These are phyloP conservation scores for Metschnikowia anglica DNA, from an alignment of 805 yeast species.

Conservation along the genomic window DNA sequence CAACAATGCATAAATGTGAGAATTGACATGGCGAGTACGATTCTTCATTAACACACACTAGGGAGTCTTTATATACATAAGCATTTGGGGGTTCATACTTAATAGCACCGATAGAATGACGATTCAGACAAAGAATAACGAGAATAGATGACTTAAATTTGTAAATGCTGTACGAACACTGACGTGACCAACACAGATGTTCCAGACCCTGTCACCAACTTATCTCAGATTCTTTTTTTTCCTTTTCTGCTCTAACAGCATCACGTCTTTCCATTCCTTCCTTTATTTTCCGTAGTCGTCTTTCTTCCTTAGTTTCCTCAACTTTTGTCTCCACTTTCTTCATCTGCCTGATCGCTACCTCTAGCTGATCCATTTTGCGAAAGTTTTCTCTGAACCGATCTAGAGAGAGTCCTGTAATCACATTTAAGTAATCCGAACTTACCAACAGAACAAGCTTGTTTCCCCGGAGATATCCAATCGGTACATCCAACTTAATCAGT, in stretches of 20 bases:
- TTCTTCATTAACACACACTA: background rate
- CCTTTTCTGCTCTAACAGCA: slow-evolving; percentile 20
- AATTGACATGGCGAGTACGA: background rate
- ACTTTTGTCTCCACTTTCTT: slow-evolving; percentile 5
- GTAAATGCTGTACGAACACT: background rate
- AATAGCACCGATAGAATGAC: background rate
- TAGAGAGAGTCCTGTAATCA: slow-evolving; percentile 53
- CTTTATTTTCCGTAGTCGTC: slow-evolving; percentile 50
- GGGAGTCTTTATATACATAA: background rate
- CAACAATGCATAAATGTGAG: background rate
- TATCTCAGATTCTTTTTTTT: slow-evolving; percentile 11
- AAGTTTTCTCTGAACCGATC: slow-evolving; percentile 69
- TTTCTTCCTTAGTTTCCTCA: slow-evolving; percentile 55
- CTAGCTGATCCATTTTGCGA: slow-evolving; percentile 51
- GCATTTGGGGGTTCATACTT: background rate
- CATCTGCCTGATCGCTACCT: slow-evolving; percentile 41
- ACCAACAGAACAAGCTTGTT: slow-evolving; percentile 45
- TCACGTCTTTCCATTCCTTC: slow-evolving; percentile 44
- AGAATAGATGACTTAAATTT: background rate
- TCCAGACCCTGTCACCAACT: slow-evolving; percentile 5
- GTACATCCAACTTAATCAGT: slow-evolving; percentile 71
- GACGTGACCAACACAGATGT: background rate
- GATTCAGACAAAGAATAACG: background rate
- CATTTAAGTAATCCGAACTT: slow-evolving; percentile 46
- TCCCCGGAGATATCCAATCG: slow-evolving; percentile 58